Percentiles rank a stretch among this genome's conserved stretches.
Conservation (phyloP, 2,329 filamentous ascomycete genomes). For the Capronia coronata region DNA sequence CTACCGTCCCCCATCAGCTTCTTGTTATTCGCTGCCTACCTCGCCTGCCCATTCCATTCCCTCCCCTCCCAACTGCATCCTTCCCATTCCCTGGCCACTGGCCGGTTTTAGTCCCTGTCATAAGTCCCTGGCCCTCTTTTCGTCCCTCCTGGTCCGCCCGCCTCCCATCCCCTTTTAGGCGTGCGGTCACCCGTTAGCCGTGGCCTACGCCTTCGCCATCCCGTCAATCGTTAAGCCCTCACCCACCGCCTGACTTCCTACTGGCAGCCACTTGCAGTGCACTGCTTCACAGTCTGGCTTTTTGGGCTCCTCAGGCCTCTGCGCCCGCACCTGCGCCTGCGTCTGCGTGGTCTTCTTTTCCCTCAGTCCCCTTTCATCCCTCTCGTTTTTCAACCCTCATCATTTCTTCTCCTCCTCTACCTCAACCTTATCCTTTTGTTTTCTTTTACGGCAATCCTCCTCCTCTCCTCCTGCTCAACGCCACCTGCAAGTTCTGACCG, state of each 20-base stretch:
- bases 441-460: slow-evolving; percentile 1
- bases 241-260: not conserved
- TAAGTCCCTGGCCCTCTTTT: not conserved
- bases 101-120: not conserved
- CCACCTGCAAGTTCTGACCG: slow-evolving; percentile 6
- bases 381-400: slow-evolving; percentile 6
- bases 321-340: not conserved
- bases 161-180: not conserved
- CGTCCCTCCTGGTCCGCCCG: not conserved
- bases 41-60: slow-evolving; percentile 1
- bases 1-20: slow-evolving; percentile 1
- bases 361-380: not conserved
- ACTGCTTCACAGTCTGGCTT: not conserved
- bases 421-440: not conserved
- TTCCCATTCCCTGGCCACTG: not conserved
- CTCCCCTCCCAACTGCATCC: too few species aligned
- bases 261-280: not conserved
- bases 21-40: slow-evolving; percentile 2
- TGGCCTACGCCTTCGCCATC: slow-evolving; percentile 5
- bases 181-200: not conserved
- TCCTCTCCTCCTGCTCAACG: slow-evolving; percentile 11
- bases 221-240: not conserved
- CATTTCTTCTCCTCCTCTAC: slow-evolving; percentile 6
- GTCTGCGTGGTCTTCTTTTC: not conserved
- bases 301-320: slow-evolving; percentile 1